Conservation (phyloP, 2,329 filamentous ascomycete genomes). For the Xylariales sp. region DNA sequence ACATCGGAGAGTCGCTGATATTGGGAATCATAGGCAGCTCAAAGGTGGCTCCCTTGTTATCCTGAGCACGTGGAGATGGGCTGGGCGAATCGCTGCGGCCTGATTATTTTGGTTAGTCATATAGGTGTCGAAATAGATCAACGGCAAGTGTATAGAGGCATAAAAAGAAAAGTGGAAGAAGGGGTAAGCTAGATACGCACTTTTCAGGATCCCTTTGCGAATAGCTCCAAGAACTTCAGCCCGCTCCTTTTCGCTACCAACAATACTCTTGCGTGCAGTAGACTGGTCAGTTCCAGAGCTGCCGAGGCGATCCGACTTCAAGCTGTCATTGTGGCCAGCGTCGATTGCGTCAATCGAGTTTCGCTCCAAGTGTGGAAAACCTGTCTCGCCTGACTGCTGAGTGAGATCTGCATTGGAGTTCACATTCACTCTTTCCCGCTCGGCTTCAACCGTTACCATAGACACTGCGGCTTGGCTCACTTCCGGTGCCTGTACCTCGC, state of each 20-base stretch:
- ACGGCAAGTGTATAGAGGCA: too few relatives aligned
- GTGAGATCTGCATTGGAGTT: slow-evolving; percentile 61
- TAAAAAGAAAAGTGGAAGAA: too few relatives aligned
- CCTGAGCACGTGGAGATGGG: slow-evolving; percentile 63
- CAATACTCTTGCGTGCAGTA: slow-evolving; percentile 75
- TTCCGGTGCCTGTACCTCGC: slow-evolving; percentile 62
- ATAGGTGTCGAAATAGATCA: too few relatives aligned
- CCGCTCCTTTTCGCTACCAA: slow-evolving; percentile 84
- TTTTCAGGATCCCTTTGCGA: slow-evolving; percentile 93
- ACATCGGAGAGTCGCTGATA: slow-evolving; percentile 73
- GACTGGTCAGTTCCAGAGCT: slow-evolving; percentile 59
- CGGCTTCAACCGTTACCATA: slow-evolving; percentile 93
- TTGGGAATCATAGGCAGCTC: slow-evolving; percentile 58
- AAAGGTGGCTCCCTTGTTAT: slow-evolving; percentile 47
- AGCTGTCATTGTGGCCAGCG: slow-evolving; percentile 28
- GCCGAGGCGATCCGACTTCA: slow-evolving; percentile 45
- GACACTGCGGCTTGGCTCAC: slow-evolving; percentile 81
- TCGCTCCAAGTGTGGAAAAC: slow-evolving; percentile 78
- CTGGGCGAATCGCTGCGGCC: slow-evolving; percentile 64
- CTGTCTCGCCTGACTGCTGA: slow-evolving; percentile 66
- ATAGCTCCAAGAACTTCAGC: slow-evolving; percentile 89
- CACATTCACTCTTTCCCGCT: slow-evolving; percentile 78
- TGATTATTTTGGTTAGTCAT: slow-evolving; percentile 28
- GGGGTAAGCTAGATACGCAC: slow-evolving; percentile 46
- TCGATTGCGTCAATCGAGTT: slow-evolving; percentile 70